A percentile compares a stretch with the other conserved stretches of the same genome.
Evolutionary conservation across 1,284 basidiomycete genomes (phyloP).

Genomic region (Cryptococcus sp.): DNA sequence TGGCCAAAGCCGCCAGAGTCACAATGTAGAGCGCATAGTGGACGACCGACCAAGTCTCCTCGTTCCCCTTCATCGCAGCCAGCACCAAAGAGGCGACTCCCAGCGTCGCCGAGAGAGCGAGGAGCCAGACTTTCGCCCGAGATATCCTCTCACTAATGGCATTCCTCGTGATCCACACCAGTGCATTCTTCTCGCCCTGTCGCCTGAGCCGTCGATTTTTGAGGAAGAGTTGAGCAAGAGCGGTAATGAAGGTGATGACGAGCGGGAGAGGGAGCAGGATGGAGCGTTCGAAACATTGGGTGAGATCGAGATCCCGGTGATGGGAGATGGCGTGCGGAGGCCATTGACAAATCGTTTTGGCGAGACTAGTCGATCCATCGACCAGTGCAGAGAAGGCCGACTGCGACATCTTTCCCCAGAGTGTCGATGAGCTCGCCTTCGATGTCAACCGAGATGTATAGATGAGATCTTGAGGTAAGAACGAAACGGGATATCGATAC

Average conservation of each 20-base stretch:
- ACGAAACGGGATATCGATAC: too few species aligned
- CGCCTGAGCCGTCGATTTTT: constrained; percentile 32
- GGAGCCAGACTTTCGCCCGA: constrained; percentile 58
- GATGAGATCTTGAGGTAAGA: too few species aligned
- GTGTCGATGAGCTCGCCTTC: too few species aligned
- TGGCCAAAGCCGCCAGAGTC: constrained; percentile 32
- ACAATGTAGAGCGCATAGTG: constrained; percentile 34
- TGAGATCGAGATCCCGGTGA: constrained; percentile 66
- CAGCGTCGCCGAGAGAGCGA: constrained; percentile 44
- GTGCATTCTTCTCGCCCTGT: constrained; percentile 13
- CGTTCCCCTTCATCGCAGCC: constrained; percentile 15
- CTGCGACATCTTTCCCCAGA: constrained; percentile 3
- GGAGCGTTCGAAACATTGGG: constrained; percentile 76
- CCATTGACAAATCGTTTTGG: constrained; percentile 25
- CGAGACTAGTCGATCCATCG: constrained; percentile 11
- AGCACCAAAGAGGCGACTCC: constrained; percentile 56
- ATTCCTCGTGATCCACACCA: constrained; percentile 29
- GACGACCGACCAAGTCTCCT: constrained; percentile 21
- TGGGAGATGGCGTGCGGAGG: constrained; percentile 49
- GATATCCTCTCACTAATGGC: constrained; percentile 53
- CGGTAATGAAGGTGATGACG: constrained; percentile 51
- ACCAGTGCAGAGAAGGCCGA: constrained; percentile 8
- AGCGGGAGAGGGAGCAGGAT: constrained; percentile 57
- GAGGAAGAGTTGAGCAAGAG: constrained; percentile 46
- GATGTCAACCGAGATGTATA: too few species aligned